Percentiles rank a stretch among this genome's conserved stretches.
Conservation (phyloP, 2,329 filamentous ascomycete genomes). For the Ophiostoma ulmi region DNA sequence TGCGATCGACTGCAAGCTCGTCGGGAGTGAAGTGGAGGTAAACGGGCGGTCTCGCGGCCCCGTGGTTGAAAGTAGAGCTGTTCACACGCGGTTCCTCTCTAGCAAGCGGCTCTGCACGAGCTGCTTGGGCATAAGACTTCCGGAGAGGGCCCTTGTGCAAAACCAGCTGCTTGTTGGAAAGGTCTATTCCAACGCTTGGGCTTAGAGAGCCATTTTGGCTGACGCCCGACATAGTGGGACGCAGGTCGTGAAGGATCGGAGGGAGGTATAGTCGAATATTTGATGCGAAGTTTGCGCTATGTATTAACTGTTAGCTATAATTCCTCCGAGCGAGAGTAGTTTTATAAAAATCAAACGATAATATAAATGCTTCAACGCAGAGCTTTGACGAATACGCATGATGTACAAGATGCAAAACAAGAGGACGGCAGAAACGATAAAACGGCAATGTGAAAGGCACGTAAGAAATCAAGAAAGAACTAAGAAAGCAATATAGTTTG, state of each 20-base stretch:
- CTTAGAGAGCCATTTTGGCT: not conserved
- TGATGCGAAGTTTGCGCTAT: not conserved
- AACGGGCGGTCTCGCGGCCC: not conserved
- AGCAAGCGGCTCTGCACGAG: not conserved
- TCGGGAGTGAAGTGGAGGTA: not conserved
- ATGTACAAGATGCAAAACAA: not conserved
- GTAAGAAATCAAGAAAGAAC: not conserved
- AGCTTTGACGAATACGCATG: not conserved
- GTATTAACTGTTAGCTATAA: not conserved
- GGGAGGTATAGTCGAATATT: not conserved
- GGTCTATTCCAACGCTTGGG: not conserved
- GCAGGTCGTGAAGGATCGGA: not conserved
- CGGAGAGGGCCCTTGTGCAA: not conserved
- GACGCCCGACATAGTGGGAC: not conserved
- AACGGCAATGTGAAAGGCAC: no score
- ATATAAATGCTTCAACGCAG: not conserved
- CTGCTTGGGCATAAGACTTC: not conserved
- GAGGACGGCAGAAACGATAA: not conserved
- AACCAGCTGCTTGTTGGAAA: not conserved
- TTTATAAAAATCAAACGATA: not conserved
- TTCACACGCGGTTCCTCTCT: not conserved
- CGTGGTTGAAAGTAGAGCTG: not conserved
- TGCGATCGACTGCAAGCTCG: not conserved
- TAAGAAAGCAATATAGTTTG: not conserved
- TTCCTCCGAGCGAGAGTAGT: not conserved